Evolutionary conservation across 495 filamentous ascomycete species (phyloP).

Genomic region (Hypoxylon crocopeplum): DNA sequence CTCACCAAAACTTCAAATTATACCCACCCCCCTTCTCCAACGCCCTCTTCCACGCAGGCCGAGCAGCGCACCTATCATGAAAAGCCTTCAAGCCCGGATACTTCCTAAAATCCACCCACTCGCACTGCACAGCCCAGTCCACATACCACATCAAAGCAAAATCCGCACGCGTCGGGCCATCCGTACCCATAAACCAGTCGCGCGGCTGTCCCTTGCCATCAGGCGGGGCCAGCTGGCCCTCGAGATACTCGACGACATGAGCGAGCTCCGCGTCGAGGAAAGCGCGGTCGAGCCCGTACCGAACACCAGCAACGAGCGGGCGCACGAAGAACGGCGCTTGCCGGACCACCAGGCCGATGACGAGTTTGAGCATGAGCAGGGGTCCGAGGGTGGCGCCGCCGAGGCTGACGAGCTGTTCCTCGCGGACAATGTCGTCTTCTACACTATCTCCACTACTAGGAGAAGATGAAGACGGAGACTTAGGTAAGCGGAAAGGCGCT

Average conservation of each 20-base stretch:
- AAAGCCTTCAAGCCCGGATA: slow-evolving; percentile 35
- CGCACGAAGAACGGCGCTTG: slow-evolving; percentile 23
- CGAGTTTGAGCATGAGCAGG: slow-evolving; percentile 15
- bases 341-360: slow-evolving; percentile 3
- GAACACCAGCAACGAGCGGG: not conserved
- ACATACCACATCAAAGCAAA: slow-evolving; percentile 35
- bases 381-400: slow-evolving; percentile 15
- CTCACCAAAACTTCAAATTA: slow-evolving; percentile 18
- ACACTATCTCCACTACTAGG: too few relatives aligned
- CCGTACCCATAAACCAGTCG: slow-evolving; percentile 31
- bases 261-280: slow-evolving; percentile 23
- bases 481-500: slow-evolving; percentile 20
- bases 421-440: slow-evolving; percentile 37
- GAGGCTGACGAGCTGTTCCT: slow-evolving; percentile 34
- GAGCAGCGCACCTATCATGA: slow-evolving; percentile 22
- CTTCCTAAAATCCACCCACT: slow-evolving; percentile 31
- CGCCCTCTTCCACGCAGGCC: slow-evolving; percentile 39
- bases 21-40: slow-evolving; percentile 44
- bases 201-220: not conserved
- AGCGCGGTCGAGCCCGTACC: slow-evolving; percentile 2
- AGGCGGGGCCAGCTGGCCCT: slow-evolving; percentile 14
- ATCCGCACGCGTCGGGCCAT: slow-evolving; percentile 32
- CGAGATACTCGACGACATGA: slow-evolving; percentile 7
- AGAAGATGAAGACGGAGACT: not conserved
- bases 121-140: slow-evolving; percentile 27